Evolutionary conservation across 345 rosid species (phyloP).

Genomic region (Dovyalis caffra): DNA sequence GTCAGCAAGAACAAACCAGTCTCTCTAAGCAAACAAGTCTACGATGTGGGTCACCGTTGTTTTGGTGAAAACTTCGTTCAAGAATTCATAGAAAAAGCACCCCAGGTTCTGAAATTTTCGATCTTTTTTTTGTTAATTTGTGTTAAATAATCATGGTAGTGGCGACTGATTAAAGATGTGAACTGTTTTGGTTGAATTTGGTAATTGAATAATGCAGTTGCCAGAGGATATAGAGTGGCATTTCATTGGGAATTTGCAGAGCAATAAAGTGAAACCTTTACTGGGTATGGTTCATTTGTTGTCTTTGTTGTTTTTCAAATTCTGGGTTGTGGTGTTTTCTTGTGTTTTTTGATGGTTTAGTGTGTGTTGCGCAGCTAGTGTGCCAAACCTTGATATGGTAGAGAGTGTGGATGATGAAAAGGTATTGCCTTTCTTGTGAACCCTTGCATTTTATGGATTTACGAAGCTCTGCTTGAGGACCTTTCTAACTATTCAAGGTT

Average conservation of each 20-base stretch:
- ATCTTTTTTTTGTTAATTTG: not conserved
- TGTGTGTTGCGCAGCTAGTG: constrained; percentile 59
- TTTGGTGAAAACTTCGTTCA: constrained; percentile 96
- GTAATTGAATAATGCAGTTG: constrained; percentile 49
- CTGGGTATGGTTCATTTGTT: constrained; percentile 48
- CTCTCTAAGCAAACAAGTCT: constrained; percentile 61
- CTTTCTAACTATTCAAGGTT: not conserved
- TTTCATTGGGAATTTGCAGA: constrained; percentile 93
- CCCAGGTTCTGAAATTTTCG: constrained; percentile 55
- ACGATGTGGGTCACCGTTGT: constrained; percentile 79
- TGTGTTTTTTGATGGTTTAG: not conserved
- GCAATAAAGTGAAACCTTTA: constrained; percentile 92
- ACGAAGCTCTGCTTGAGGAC: not conserved
- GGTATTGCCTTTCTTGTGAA: constrained; percentile 33
- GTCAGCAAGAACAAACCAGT: constrained; percentile 95
- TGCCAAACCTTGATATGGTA: constrained; percentile 81
- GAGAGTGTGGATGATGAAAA: constrained; percentile 89
- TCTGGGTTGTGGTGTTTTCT: not conserved
- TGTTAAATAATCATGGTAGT: too few relatives aligned
- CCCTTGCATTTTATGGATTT: not conserved
- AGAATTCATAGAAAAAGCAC: constrained; percentile 83
- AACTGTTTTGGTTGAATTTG: not conserved
- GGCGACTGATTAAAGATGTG: not conserved
- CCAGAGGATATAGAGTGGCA: constrained; percentile 94
- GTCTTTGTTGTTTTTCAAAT: not conserved